These are phyloP conservation scores for Cyberlindnera euphorbiiphila DNA, from an alignment of 805 yeast genomes.

Conservation along the genomic window DNA sequence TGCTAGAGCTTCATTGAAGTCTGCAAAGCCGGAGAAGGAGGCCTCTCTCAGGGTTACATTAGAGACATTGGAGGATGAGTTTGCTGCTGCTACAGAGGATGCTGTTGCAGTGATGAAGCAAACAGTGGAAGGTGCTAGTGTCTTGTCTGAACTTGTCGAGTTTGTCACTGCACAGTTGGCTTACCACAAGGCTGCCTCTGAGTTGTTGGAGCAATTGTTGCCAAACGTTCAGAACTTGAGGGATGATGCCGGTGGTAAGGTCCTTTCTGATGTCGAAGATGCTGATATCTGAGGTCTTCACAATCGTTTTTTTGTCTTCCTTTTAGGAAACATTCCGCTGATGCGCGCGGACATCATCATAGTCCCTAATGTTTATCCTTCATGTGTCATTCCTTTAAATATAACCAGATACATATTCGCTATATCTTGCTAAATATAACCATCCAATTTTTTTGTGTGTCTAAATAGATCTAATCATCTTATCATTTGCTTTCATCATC, in stretches of 20 bases:
- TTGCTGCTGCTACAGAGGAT: conserved; percentile 85
- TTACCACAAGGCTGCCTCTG: conserved; percentile 71
- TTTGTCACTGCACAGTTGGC: conserved; percentile 76
- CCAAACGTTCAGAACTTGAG: conserved; percentile 60
- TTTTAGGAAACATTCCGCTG: too few relatives aligned
- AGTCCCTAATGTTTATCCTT: too few relatives aligned
- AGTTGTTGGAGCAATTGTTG: conserved; percentile 58
- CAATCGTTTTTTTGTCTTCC: too few relatives aligned
- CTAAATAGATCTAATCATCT: conserved; percentile 9
- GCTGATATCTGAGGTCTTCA: conserved; percentile 22
- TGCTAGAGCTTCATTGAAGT: conserved; percentile 53
- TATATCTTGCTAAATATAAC: not conserved
- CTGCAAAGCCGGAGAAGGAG: conserved; percentile 58
- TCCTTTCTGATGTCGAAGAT: conserved; percentile 26
- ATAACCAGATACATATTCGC: too few relatives aligned
- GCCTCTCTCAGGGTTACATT: conserved; percentile 71
- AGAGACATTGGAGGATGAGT: conserved; percentile 85
- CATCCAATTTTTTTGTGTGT: not conserved
- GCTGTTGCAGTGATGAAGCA: conserved; percentile 81
- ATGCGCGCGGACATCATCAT: too few relatives aligned
- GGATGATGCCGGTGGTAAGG: conserved; percentile 41
- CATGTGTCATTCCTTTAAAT: too few relatives aligned
- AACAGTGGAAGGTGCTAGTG: conserved; percentile 66
- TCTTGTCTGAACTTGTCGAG: conserved; percentile 62
- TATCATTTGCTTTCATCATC: conserved; percentile 29